A percentile compares a stretch with the other conserved stretches of the same genome.
These are phyloP conservation scores for Gaeumannomyces sp. DNA, from an alignment of 2,329 filamentous ascomycete species.

Conservation along the genomic window DNA sequence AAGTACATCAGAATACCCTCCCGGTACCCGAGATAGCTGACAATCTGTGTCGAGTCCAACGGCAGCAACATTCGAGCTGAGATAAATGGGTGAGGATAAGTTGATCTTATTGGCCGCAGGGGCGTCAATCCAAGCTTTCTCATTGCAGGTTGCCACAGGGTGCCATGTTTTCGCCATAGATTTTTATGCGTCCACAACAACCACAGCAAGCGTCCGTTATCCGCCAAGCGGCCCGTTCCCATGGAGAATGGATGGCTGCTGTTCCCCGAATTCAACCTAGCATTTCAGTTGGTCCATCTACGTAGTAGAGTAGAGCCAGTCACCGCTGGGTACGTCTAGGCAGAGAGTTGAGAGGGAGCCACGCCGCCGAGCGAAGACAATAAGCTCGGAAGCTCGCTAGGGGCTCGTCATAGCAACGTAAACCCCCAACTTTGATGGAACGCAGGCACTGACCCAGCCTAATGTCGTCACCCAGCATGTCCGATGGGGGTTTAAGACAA, in stretches of 20 bases:
- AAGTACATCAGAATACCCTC: no score
- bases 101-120: no score
- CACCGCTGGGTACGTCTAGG: background rate
- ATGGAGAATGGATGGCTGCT: background rate
- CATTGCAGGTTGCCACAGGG: no score
- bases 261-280: no score
- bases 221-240: background rate
- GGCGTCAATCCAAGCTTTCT: no score
- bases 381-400: background rate
- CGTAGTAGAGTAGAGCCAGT: no score
- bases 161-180: no score
- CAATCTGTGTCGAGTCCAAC: no score
- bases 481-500: background rate
- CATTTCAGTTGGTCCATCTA: no score
- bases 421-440: background rate
- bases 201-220: background rate
- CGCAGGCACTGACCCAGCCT: background rate
- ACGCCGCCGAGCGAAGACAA: background rate
- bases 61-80: no score
- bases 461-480: background rate
- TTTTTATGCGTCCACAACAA: background rate
- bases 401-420: background rate
- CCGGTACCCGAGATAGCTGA: no score
- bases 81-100: no score
- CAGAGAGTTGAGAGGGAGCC: background rate